phyloP scores from a whole-genome alignment of 148 eudicot genomes.

The Oxyria digyna region DNA sequence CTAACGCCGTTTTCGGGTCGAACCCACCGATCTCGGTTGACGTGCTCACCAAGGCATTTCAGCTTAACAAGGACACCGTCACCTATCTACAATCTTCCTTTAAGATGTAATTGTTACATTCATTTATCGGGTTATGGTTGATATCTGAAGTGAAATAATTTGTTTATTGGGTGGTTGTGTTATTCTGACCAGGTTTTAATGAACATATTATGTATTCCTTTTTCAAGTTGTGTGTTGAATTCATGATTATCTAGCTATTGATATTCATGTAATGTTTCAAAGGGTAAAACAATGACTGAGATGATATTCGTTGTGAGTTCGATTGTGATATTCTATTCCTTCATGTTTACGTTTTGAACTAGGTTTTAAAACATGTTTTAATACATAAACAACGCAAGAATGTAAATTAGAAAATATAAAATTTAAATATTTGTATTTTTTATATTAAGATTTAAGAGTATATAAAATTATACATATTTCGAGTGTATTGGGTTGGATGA shows the following conservation, averaged over 20 bases:
- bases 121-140: neutral
- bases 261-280: neutral
- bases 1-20: neutral
- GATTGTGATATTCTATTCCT: neutral
- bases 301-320: neutral
- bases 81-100: neutral
- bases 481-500: too few relatives aligned
- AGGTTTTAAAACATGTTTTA: too few relatives aligned
- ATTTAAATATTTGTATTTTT: too few relatives aligned
- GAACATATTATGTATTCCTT: neutral
- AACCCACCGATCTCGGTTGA: slow-evolving; percentile 1
- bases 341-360: too few relatives aligned
- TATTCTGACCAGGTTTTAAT: neutral
- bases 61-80: neutral
- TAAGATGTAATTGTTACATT: neutral
- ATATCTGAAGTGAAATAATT: neutral
- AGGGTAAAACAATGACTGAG: neutral
- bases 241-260: neutral
- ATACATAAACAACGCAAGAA: too few relatives aligned
- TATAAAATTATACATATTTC: too few relatives aligned
- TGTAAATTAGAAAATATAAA: too few relatives aligned
- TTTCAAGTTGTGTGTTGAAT: neutral
- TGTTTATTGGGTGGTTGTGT: neutral
- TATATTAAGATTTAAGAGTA: too few relatives aligned
- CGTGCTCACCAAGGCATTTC: neutral